Percentiles rank a stretch among this genome's conserved stretches.
phyloP scores from a whole-genome alignment of 1,284 basidiomycete genomes.

The Boletellus deceptivus region DNA sequence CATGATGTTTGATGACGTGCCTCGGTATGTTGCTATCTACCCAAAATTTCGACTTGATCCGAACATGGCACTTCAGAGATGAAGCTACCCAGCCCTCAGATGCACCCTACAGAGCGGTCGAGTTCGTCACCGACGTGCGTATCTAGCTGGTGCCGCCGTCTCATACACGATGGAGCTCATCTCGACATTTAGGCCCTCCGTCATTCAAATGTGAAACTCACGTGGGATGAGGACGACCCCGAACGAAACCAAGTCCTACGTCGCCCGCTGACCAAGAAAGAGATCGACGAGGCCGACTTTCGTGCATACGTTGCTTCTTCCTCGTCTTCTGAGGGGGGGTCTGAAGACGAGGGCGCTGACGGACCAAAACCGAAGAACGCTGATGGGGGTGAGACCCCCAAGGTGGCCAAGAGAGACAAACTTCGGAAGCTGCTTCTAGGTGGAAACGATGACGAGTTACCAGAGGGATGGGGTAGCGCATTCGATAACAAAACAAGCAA shows the following conservation, averaged over 20 bases:
- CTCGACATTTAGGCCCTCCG: slow-evolving; percentile 76
- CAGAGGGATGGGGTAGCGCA: slow-evolving; percentile 74
- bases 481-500: slow-evolving; percentile 22
- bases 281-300: slow-evolving; percentile 90
- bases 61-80: slow-evolving; percentile 55
- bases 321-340: slow-evolving; percentile 54
- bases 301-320: slow-evolving; percentile 80
- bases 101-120: slow-evolving; percentile 75
- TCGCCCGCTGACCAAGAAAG: slow-evolving; percentile 72
- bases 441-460: slow-evolving; percentile 60
- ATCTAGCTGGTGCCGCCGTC: neutral
- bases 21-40: slow-evolving; percentile 46
- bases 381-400: slow-evolving; percentile 27
- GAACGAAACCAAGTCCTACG: slow-evolving; percentile 83
- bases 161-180: neutral
- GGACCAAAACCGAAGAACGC: neutral
- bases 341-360: slow-evolving; percentile 40
- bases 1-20: slow-evolving; percentile 86
- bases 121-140: slow-evolving; percentile 91
- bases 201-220: slow-evolving; percentile 96
- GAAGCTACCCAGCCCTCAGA: slow-evolving; percentile 73
- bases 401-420: slow-evolving; percentile 57
- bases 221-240: slow-evolving; percentile 98
- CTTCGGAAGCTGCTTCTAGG: slow-evolving; percentile 72
- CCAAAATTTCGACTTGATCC: neutral